Conservation (phyloP, 345 rosid species). For the Camelina laxa region DNA sequence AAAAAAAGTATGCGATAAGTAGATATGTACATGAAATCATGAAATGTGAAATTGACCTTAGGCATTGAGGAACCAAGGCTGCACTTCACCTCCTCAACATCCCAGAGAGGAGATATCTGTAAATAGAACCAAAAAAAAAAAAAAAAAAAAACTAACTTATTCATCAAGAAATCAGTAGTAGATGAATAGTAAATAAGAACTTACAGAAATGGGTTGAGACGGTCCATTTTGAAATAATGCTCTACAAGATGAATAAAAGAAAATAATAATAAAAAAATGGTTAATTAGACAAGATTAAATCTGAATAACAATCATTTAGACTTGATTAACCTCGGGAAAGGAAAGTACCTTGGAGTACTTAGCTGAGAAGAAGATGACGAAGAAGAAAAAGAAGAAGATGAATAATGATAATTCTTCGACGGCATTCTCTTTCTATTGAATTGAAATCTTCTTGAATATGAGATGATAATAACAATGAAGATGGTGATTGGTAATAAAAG, state of each 20-base stretch:
- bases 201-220: slow-evolving; percentile 47
- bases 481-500: slow-evolving; percentile 11
- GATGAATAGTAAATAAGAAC: slow-evolving; percentile 32
- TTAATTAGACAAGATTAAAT: background rate
- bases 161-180: slow-evolving; percentile 17
- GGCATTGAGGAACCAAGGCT: slow-evolving; percentile 21
- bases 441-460: background rate
- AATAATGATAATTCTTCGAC: slow-evolving; percentile 12
- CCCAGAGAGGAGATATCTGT: slow-evolving; percentile 37
- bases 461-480: slow-evolving; percentile 11
- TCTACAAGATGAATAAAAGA: slow-evolving; percentile 44
- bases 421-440: slow-evolving; percentile 17
- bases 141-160: background rate
- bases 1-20: background rate
- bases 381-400: slow-evolving; percentile 46
- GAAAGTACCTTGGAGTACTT: slow-evolving; percentile 48
- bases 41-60: slow-evolving; percentile 24
- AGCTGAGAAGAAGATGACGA: slow-evolving; percentile 50
- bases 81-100: slow-evolving; percentile 30
- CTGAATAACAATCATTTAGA: background rate
- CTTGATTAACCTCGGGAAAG: background rate
- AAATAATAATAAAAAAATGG: no score
- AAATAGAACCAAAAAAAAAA: background rate
- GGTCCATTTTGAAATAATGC: slow-evolving; percentile 40
- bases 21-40: background rate